Evolutionary conservation across 495 filamentous ascomycete species (phyloP), one percentile per base, ranked within the genome.

Genomic region (Penicillium bovifimosum): DNA sequence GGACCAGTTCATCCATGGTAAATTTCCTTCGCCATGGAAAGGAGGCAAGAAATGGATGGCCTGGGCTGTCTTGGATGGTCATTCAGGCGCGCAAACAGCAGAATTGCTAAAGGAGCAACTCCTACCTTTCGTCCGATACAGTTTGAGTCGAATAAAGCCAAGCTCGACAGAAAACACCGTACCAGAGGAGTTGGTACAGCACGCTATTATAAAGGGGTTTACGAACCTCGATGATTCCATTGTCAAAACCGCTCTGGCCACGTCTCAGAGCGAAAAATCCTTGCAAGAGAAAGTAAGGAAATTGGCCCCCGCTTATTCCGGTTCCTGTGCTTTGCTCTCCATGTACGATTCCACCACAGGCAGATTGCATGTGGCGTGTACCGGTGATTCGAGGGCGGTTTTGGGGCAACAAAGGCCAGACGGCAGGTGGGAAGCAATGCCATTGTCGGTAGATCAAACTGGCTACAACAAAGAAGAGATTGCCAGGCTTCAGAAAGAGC

Each of bases 301-400:
- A 18, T 51, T 74, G 34, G 64, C 54, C 33, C 74, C 79, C 27
- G 78, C 73, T 11, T 76, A 72, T 52, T 63, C 78, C 2, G 81
- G 83, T 0, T 83, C 81, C 2, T 86, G 82, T 46, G 84, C 83
- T 3, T 68, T 86, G 8, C 64, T 86, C 0, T 71, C 80, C 1
- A 49, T 81, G 10, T 83, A 76, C 53, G 79, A 86, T 44, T 66
- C 76, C 1, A 10, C 31, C 9, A 67, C 69, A n/a, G 62, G 68
- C 39, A 73, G 65, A 2, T 61, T 86, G 1, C 74, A 78, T 29
- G 80, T 85, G 1, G 84, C 83, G 0, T 81, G 77, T 42, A 74
- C 71, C 1, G 82, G 81, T 5, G 80, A 83, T 60, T 84, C 77
- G 8, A 71, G 82, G 17, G 83, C 84, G 1, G 80, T 86, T 0